Base-by-base conservation (phyloP, 139 green algal genomes). In the Chlamydomonas asymmetrica region DNA sequence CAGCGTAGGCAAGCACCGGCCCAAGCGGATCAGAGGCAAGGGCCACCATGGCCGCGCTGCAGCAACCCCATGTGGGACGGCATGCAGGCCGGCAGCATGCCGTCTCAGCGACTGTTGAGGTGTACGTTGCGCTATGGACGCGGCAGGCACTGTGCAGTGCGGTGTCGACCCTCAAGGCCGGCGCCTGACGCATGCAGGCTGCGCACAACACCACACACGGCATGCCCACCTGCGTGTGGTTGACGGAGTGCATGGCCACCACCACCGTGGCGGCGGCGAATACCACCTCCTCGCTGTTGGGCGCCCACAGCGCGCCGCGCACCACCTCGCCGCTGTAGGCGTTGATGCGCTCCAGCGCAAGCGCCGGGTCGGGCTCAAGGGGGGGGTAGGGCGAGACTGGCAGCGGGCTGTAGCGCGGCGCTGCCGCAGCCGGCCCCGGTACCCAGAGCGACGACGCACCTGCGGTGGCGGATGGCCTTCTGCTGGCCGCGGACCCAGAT, bases 311-410 rank as follows among this genome's bases (percentile, higher is more conserved):
- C 29, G 93, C 50, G 16, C 38, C 71, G 49, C 85, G 83, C 5
- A 84, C 61, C 43, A 84, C 86, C 76, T 94, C 84, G 6, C 91
- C 91, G 50, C 74, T 86, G 75, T 81, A 92, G 3, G 80, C 82
- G 52, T 87, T 85, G 23, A 93, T 71, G 20, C 78, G 81, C 54
- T 82, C n/a, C 38, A 92, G 74, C 23, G 69, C n/a, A 29, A 92
- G 49, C 16, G 74, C 74, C 0, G 88, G 79, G 60, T 84, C 79
- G 1, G 79, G 73, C 35, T 54, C 23, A n/a, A 83, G 64, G 25
- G 74, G 23, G 1, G 45, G 48, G 2, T n/a, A n/a, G n/a, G n/a
- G n/a, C n/a, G n/a, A n/a, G n/a, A n/a, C n/a, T n/a, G n/a, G n/a
- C n/a, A n/a, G n/a, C n/a, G n/a, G n/a, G n/a, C n/a, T n/a, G n/a